These are phyloP conservation scores for Neurospora terricola DNA, from an alignment of 495 filamentous ascomycete genomes.

Conservation along the genomic window DNA sequence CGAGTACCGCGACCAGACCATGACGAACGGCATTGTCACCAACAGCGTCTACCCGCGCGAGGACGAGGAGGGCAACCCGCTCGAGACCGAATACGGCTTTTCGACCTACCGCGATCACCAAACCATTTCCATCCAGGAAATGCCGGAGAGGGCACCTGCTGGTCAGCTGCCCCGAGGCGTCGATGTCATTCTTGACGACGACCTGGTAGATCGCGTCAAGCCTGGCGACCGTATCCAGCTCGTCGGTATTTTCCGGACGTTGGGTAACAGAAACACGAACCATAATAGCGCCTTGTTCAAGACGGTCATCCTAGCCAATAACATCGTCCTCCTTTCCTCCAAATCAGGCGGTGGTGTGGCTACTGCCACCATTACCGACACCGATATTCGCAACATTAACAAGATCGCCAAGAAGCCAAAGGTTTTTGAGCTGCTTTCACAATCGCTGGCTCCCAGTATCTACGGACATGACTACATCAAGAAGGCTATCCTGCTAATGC, in stretches of 20 bases:
- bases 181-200: conserved; percentile 96
- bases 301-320: conserved; percentile 87
- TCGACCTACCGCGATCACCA: conserved; percentile 96
- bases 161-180: conserved; percentile 93
- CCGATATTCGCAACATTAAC: conserved; percentile 97
- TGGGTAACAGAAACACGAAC: conserved; percentile 87
- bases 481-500: conserved; percentile 93
- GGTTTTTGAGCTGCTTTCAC: conserved; percentile 86
- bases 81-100: conserved; percentile 92
- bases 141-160: conserved; percentile 94
- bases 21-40: conserved; percentile 80
- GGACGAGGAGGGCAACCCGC: conserved; percentile 70
- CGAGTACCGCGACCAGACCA: conserved; percentile 91
- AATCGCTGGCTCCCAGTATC: conserved; percentile 95
- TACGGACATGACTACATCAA: conserved; percentile 98
- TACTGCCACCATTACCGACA: conserved; percentile 88
- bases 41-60: conserved; percentile 90
- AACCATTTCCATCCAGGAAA: conserved; percentile 97
- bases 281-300: conserved; percentile 85
- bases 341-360: conserved; percentile 94
- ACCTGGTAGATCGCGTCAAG: conserved; percentile 90
- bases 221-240: conserved; percentile 94
- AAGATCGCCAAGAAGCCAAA: conserved; percentile 93
- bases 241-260: conserved; percentile 84
- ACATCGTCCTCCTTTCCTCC: conserved; percentile 87